These are phyloP conservation scores for Onygena corvina DNA, from an alignment of 2,329 filamentous ascomycete species.

Conservation along the genomic window DNA sequence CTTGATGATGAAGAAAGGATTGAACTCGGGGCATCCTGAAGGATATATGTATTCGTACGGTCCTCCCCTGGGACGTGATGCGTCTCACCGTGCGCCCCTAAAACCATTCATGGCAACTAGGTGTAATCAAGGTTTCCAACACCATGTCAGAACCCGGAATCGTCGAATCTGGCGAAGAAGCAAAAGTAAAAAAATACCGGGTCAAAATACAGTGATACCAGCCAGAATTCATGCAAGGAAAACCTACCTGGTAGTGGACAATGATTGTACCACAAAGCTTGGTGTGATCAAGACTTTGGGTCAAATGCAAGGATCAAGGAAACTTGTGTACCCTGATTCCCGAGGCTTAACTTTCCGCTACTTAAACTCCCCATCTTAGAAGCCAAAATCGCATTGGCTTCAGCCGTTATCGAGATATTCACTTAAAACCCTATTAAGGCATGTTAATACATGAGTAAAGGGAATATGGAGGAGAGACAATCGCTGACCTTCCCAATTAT, in stretches of 20 bases:
- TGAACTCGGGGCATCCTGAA: not conserved
- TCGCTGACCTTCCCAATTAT: too few species aligned
- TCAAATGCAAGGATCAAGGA: conserved; percentile 1
- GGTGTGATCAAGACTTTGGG: not conserved
- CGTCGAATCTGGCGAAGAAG: not conserved
- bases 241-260: not conserved
- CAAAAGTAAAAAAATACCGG: not conserved
- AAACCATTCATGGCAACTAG: not conserved
- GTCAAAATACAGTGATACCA: not conserved
- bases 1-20: not conserved
- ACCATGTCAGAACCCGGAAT: not conserved
- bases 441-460: too few species aligned
- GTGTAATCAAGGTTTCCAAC: not conserved
- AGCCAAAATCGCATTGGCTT: not conserved
- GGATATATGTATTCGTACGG: not conserved
- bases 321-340: not conserved
- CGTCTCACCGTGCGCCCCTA: not conserved
- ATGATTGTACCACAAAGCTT: not conserved
- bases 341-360: conserved; percentile 1
- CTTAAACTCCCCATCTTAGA: not conserved
- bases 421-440: too few species aligned
- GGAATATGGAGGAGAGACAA: too few species aligned
- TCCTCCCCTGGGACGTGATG: not conserved
- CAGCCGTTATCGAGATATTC: not conserved
- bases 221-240: not conserved